Evolutionary conservation across 331 rosid species (phyloP).

Genomic region (Stylosanthes scabra): DNA sequence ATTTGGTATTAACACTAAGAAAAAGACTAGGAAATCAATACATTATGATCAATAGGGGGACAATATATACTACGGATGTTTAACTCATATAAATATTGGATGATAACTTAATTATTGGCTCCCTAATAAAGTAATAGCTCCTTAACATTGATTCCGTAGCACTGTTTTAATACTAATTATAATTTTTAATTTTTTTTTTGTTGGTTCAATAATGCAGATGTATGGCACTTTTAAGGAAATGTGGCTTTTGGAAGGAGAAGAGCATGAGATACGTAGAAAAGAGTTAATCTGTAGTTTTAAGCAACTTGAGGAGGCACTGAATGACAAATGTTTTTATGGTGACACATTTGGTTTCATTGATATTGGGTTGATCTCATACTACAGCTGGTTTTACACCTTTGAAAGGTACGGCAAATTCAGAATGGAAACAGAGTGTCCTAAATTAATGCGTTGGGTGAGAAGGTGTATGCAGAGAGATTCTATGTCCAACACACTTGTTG

Average conservation of each 20-base stretch:
- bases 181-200: background rate
- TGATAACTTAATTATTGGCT: no score
- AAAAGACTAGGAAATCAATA: no score
- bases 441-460: slow-evolving; percentile 57
- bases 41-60: no score
- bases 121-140: no score
- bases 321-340: slow-evolving; percentile 53
- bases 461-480: slow-evolving; percentile 55
- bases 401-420: slow-evolving; percentile 57
- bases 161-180: no score
- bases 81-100: no score
- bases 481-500: slow-evolving; percentile 47
- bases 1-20: no score
- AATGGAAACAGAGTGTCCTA: slow-evolving; percentile 62
- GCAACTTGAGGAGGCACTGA: slow-evolving; percentile 53
- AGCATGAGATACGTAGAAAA: slow-evolving; percentile 49
- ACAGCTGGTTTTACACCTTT: slow-evolving; percentile 54
- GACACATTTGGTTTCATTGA: slow-evolving; percentile 61
- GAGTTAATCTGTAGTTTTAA: slow-evolving; percentile 50
- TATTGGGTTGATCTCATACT: slow-evolving; percentile 46
- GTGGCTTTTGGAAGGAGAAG: slow-evolving; percentile 57
- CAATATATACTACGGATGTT: no score
- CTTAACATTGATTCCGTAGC: no score
- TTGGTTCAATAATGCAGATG: slow-evolving; percentile 33
- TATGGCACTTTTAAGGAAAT: slow-evolving; percentile 46